These are phyloP conservation scores for Apiospora marii DNA, from an alignment of 2,329 filamentous ascomycete species.

Conservation along the genomic window DNA sequence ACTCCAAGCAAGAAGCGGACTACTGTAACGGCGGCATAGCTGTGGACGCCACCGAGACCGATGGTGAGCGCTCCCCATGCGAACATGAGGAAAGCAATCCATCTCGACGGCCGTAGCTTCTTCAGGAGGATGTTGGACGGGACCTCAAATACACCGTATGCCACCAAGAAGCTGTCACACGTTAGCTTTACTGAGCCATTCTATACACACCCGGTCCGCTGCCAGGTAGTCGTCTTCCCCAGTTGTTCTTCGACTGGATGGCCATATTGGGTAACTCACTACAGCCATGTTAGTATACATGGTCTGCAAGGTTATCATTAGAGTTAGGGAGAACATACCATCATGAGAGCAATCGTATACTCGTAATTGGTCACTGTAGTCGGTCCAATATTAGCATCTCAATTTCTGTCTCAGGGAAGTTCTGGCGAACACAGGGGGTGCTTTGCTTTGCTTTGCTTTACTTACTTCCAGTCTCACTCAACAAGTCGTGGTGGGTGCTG, in stretches of 20 bases:
- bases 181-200: background rate
- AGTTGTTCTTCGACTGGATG: background rate
- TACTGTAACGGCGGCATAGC: conserved; percentile 65
- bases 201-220: background rate
- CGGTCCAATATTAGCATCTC: background rate
- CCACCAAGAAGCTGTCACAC: conserved; percentile 58
- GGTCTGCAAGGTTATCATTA: background rate
- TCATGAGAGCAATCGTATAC: conserved; percentile 48
- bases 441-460: no score
- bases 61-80: conserved; percentile 71
- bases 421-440: background rate
- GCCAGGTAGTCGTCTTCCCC: background rate
- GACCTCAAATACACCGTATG: conserved; percentile 66
- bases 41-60: conserved; percentile 67
- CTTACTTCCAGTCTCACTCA: conserved; percentile 40
- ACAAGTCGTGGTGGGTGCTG: conserved; percentile 45
- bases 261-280: background rate
- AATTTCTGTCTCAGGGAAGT: background rate
- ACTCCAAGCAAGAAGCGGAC: conserved; percentile 71
- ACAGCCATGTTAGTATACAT: background rate
- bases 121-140: conserved; percentile 69
- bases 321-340: conserved; percentile 27
- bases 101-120: conserved; percentile 64
- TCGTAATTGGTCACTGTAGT: conserved; percentile 37
- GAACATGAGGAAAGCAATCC: conserved; percentile 69